phyloP scores from a whole-genome alignment of 345 rosid genomes.

The Punica granatum region DNA sequence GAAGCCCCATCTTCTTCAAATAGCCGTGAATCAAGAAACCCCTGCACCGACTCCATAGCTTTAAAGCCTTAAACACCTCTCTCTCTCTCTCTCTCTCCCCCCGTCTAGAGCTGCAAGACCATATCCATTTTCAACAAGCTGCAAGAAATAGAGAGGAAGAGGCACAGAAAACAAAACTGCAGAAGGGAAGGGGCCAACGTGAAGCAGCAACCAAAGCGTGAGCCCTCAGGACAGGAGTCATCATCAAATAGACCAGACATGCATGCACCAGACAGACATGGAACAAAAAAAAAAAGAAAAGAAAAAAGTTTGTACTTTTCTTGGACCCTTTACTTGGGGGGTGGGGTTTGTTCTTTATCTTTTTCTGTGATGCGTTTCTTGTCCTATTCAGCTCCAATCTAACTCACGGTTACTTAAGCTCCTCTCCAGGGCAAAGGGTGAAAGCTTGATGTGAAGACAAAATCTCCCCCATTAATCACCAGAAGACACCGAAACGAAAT shows the following conservation, averaged over 20 bases:
- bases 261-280: constrained; percentile 21
- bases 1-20: constrained; percentile 11
- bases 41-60: constrained; percentile 13
- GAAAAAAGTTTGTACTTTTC: constrained; percentile 5
- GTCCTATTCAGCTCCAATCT: neutral
- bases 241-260: constrained; percentile 34
- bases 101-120: constrained; percentile 16
- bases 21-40: constrained; percentile 18
- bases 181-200: constrained; percentile 21
- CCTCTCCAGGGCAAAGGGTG: neutral
- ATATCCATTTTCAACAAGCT: constrained; percentile 1
- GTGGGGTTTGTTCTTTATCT: constrained; percentile 1
- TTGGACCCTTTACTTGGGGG: constrained; percentile 8
- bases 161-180: neutral
- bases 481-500: neutral
- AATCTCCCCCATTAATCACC: neutral
- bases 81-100: constrained; percentile 16
- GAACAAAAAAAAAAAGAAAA: neutral
- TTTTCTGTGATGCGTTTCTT: neutral
- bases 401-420: neutral
- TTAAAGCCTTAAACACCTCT: neutral
- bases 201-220: constrained; percentile 6
- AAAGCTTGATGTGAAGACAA: neutral
- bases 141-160: constrained; percentile 14
- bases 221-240: constrained; percentile 13